phyloP scores from a whole-genome alignment of 2,329 filamentous ascomycete species.

The Pseudogymnoascus sp. region DNA sequence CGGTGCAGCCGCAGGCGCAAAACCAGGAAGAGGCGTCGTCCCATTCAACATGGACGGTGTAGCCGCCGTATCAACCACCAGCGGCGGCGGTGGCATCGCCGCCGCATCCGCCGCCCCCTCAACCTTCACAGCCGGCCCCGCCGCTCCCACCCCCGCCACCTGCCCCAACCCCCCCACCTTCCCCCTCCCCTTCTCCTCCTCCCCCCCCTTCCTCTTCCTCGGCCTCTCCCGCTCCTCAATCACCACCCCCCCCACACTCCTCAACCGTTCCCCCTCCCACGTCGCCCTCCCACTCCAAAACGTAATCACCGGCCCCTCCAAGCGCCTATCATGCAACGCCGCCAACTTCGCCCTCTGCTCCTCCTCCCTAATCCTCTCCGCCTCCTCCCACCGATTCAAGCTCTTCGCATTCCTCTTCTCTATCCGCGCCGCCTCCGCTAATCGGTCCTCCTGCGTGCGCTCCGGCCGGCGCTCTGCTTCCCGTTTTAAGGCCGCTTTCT shows the following conservation, averaged over 20 bases:
- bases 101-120: neutral
- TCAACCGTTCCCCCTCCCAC: slow-evolving; percentile 68
- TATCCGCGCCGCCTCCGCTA: slow-evolving; percentile 72
- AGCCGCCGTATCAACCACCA: neutral
- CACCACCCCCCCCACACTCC: slow-evolving; percentile 58
- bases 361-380: slow-evolving; percentile 80
- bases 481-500: slow-evolving; percentile 52
- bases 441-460: slow-evolving; percentile 78
- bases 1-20: neutral
- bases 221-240: slow-evolving; percentile 45
- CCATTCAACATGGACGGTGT: neutral
- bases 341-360: slow-evolving; percentile 76
- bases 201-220: slow-evolving; percentile 47
- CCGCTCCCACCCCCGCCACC: neutral
- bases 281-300: slow-evolving; percentile 90
- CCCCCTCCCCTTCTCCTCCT: slow-evolving; percentile 31
- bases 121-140: neutral
- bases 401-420: slow-evolving; percentile 85
- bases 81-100: neutral
- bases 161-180: neutral
- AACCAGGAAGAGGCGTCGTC: neutral
- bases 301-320: slow-evolving; percentile 82
- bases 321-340: slow-evolving; percentile 75
- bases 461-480: slow-evolving; percentile 66
- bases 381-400: slow-evolving; percentile 86